Base-by-base conservation (phyloP, 106 monocot species). In the Dendrobium nobile region DNA sequence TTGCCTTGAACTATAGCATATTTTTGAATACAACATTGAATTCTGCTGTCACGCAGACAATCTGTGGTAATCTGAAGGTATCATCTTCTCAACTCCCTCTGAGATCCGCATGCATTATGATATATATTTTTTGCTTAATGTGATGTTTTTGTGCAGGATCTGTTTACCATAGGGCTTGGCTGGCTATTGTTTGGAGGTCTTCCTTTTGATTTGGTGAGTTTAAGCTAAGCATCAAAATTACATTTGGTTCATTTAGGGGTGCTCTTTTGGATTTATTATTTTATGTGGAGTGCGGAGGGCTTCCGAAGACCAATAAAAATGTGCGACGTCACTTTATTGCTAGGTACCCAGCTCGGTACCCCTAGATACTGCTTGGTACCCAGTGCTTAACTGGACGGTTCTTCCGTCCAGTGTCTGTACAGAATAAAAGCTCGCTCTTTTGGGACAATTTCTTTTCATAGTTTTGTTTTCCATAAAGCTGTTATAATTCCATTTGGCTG, bases 11-110 rank as follows among this genome's bases (percentile, higher is more conserved):
- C 74, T 97, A 97, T 54, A 86, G 84, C 75, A 97, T 97, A 37
- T 97, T 97, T 74, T 77, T 94, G 83, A 97, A 97, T 77, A 97
- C 96, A 56, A 92, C 90, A 47, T 79, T 94, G 58, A 97, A 97
- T 54, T 94, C 94, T 59, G 97, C 97, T 51, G 88, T 94, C 61
- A 94, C 97, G 18, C 97, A 94, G 81, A 94, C 94, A 19, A 94
- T 97, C 82, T 97, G 96, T 82, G 97, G 94, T 54, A 97, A 94
- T 79, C 84, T 97, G 17, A 97, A 97, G 92, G 97, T 97, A 68
- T 33, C 73, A 9, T 47, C 54, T 73, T 18, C 55, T 70, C 37
- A 37, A 37, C 11, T 41, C 61, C 9, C 26, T 18, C 26, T 64
- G 51, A 26, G 64, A 3, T 13, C 7, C 40, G 5, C 54, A 24